phyloP scores from a whole-genome alignment of 106 monocot genomes.

The Amphibolis antarctica region DNA sequence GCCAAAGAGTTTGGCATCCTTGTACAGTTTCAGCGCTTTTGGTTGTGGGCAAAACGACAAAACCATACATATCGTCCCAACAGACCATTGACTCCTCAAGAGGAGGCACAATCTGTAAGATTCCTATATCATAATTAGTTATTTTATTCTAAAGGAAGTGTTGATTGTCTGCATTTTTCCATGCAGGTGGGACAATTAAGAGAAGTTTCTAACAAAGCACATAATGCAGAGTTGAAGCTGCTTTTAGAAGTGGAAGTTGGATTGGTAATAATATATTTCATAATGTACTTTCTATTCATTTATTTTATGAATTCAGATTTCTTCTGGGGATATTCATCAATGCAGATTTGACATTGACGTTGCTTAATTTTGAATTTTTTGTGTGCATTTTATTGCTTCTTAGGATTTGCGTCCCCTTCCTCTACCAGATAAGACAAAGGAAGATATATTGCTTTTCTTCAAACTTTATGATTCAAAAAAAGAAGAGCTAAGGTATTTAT shows the following conservation, averaged over 20 bases:
- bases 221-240: slow-evolving; percentile 85
- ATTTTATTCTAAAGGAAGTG: not conserved
- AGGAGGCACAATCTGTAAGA: slow-evolving; percentile 87
- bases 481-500: slow-evolving; percentile 73
- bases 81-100: slow-evolving; percentile 60
- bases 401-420: slow-evolving; percentile 55
- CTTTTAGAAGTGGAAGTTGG: slow-evolving; percentile 85
- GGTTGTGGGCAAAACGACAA: slow-evolving; percentile 98
- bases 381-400: not conserved
- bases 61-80: slow-evolving; percentile 98
- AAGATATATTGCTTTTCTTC: slow-evolving; percentile 87
- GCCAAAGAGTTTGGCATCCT: slow-evolving; percentile 90
- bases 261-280: slow-evolving; percentile 32
- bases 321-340: not conserved
- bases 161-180: not conserved
- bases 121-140: slow-evolving; percentile 2
- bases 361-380: not conserved
- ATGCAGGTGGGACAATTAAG: slow-evolving; percentile 76
- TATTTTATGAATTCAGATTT: not conserved
- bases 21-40: slow-evolving; percentile 85
- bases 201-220: slow-evolving; percentile 87
- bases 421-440: slow-evolving; percentile 80
- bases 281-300: not conserved
- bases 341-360: not conserved
- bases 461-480: slow-evolving; percentile 89